Base-by-base conservation (phyloP, 345 rosid species). In the Aquilaria sinensis region DNA sequence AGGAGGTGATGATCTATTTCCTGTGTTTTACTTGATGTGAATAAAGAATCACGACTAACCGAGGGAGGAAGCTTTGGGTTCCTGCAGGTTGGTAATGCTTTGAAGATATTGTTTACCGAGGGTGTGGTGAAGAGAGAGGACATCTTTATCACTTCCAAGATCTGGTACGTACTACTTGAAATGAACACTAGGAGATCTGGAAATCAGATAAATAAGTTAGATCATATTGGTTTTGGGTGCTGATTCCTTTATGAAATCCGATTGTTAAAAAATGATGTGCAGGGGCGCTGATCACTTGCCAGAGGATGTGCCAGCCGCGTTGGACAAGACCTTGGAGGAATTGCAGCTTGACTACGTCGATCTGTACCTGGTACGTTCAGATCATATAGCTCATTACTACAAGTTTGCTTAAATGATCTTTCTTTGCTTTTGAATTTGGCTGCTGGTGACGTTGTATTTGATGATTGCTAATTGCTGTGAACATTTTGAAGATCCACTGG, bases 271-370 rank as follows among this genome's bases (percentile, higher is more conserved):
- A 46, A 34, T 33, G 16, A 43, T 56, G 56, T 71, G 58, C 64
- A 86, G 92, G 89, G 73, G 75, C 60, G 51, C 72, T 31, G 82
- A 83, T 74, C 87, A 83, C 67, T 77, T 74, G 47, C 87, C 89
- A 5, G 74, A 78, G 66, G 88, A 86, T 74, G 89, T 86, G 1
- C 85, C 79, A 2, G 68, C 30, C 69, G 92, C 92, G 54, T 32
- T 86, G 3, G 71, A 75, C 48, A 73, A 67, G 63, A 81, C 89
- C 53, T 58, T 81, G 72, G 67, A 70, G 1, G 82, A 78, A 67
- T 67, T 86, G 72, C 92, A 83, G 55, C 76, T 86, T 47, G 87
- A 78, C 50, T 86, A 78, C 34, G 72, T 86, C 47, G 92, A 86
- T 78, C 77, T 86, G 12, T 86, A 83, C 73, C 75, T 86, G 12